phyloP scores from a whole-genome alignment of 176 grass and related monocot genomes.

The Areca catechu region DNA sequence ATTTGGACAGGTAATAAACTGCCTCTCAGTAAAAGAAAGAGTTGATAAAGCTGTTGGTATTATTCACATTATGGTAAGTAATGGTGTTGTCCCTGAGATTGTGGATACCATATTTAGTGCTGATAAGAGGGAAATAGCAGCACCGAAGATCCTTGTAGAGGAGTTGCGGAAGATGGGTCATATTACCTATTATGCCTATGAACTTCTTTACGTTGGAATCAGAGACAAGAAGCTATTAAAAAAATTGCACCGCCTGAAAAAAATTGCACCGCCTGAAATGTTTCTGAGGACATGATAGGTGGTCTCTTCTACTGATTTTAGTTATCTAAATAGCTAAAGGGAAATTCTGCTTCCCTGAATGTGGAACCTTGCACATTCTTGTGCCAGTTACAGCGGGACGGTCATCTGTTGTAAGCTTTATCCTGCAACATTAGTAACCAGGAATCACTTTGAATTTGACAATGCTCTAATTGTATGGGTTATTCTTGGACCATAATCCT shows the following conservation, averaged over 20 bases:
- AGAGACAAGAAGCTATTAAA: slow-evolving; percentile 62
- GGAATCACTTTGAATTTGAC: too few species aligned
- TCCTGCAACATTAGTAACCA: too few species aligned
- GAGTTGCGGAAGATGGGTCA: slow-evolving; percentile 88
- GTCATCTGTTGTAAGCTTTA: too few species aligned
- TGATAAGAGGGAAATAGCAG: slow-evolving; percentile 89
- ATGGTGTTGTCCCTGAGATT: slow-evolving; percentile 55
- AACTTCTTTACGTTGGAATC: slow-evolving; percentile 80
- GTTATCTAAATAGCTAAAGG: too few species aligned
- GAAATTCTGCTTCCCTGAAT: too few species aligned
- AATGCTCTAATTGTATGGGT: too few species aligned
- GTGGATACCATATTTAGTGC: slow-evolving; percentile 69
- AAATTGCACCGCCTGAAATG: slow-evolving; percentile 12
- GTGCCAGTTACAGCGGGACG: too few species aligned
- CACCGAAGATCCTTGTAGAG: slow-evolving; percentile 94
- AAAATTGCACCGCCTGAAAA: slow-evolving; percentile 18
- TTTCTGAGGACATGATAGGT: slow-evolving; percentile 6
- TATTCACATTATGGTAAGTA: slow-evolving; percentile 67
- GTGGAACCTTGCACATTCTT: too few species aligned
- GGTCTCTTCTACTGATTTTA: too few species aligned
- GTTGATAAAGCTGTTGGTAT: slow-evolving; percentile 51
- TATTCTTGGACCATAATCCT: too few species aligned
- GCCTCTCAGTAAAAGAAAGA: slow-evolving; percentile 35
- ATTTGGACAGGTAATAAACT: slow-evolving; percentile 74
- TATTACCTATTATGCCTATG: slow-evolving; percentile 80